These are phyloP conservation scores for Taphrina confusa DNA, from an alignment of 1,139 yeast species.

Conservation along the genomic window DNA sequence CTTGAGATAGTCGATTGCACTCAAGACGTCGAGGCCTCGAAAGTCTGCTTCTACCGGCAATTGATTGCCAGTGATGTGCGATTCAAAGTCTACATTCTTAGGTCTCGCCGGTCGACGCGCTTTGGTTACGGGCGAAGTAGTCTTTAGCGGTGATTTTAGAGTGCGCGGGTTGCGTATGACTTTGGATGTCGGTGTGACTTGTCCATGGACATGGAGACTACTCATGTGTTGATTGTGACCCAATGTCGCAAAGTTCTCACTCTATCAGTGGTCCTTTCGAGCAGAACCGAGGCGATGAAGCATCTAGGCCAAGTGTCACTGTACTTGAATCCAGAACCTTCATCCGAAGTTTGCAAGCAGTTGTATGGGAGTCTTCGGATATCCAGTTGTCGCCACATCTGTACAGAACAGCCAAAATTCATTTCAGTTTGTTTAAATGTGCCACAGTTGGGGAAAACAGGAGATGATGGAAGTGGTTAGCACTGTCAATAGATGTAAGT, in stretches of 20 bases:
- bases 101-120: constrained; percentile 4
- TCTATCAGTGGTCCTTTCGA: too few relatives aligned
- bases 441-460: too few relatives aligned
- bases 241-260: too few relatives aligned
- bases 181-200: constrained; percentile 26
- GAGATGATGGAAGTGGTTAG: too few relatives aligned
- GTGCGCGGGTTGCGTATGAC: constrained; percentile 16
- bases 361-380: too few relatives aligned
- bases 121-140: background rate
- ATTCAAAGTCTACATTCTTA: background rate
- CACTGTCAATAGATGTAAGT: too few relatives aligned
- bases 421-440: background rate
- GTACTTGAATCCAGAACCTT: too few relatives aligned
- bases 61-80: constrained; percentile 13
- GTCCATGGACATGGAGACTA: constrained; percentile 26
- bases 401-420: background rate
- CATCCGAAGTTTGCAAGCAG: too few relatives aligned
- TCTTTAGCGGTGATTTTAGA: constrained; percentile 20
- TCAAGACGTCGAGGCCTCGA: constrained; percentile 22
- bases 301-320: too few relatives aligned
- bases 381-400: constrained; percentile 13
- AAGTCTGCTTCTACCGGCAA: constrained; percentile 15
- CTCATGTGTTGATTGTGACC: too few relatives aligned
- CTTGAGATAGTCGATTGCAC: constrained; percentile 29
- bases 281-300: too few relatives aligned